These are phyloP conservation scores for Ophiostoma novo-ulmi DNA, from an alignment of 2,329 filamentous ascomycete genomes.

Conservation along the genomic window DNA sequence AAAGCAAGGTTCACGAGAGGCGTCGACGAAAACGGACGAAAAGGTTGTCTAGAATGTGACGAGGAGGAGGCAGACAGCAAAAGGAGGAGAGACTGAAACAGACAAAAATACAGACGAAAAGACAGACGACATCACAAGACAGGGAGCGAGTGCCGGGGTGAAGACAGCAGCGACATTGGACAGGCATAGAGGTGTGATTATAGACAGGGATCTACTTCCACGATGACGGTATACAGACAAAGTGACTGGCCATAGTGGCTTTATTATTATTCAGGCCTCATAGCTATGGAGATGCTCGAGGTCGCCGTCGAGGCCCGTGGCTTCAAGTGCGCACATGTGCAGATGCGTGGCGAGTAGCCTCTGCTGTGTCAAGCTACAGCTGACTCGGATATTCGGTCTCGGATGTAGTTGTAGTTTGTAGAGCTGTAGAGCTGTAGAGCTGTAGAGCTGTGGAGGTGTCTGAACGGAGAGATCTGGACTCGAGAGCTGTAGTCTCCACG, in stretches of 20 bases:
- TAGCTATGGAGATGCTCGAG: too few relatives aligned
- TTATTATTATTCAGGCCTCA: too few relatives aligned
- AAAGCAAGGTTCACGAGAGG: background rate
- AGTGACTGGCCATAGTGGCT: background rate
- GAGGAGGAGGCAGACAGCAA: background rate
- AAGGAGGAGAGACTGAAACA: background rate
- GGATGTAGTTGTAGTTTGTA: background rate
- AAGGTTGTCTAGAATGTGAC: background rate
- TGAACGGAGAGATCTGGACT: background rate
- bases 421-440: too few relatives aligned
- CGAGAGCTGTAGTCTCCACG: background rate
- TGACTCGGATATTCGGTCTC: conserved; percentile 1
- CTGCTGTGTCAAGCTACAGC: background rate
- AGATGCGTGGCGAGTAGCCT: background rate
- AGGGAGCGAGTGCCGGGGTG: background rate
- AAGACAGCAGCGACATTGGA: background rate
- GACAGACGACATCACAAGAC: background rate
- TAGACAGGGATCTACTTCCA: background rate
- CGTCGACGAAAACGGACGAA: conserved; percentile 5
- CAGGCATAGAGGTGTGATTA: background rate
- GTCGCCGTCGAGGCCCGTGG: background rate
- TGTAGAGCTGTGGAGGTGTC: background rate
- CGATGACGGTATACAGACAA: background rate
- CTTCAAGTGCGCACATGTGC: background rate
- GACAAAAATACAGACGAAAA: background rate